Base-by-base conservation (phyloP, 2,329 filamentous ascomycete genomes). In the Chaetomiaceae sp. region DNA sequence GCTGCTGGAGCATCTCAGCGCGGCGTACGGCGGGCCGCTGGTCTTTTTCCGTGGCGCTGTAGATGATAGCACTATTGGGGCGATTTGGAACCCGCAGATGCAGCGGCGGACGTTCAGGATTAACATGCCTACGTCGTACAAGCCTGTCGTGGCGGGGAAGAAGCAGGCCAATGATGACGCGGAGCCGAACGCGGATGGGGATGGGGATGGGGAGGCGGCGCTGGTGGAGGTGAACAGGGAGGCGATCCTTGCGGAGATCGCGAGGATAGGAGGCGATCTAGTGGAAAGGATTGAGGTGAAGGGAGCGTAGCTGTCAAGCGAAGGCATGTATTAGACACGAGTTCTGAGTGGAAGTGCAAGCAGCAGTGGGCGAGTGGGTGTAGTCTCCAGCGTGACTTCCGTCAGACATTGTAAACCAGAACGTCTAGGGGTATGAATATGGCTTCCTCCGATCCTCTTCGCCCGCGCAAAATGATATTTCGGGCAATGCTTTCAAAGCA, bases 1-100 rank as follows among this genome's bases (percentile, higher is more conserved):
- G 8, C 82, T 91, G 48, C 65, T 89, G 14, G 66, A 71, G 14
- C 86, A 93, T 58, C 69, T 97, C 11, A 71, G 79, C 52, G 68
- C 68, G 3, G 63, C 80, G 2, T 96, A 89, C 61, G 75, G 76
- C 3, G 76, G 82, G 29, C 77, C 79, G 3, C 69, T 95, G 27
- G 69, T 96, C 2, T 88, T 96, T 65, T 96, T 97, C 71, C 76
- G 82, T 53, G 83, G 88, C 26, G 72, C 72, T 1, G 70, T 73
- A 2, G 73, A 81, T 19, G 73, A 79, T 47, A 61, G 59, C 17
- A 62, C 79, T 7, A 72, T 85, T 12, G 74, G 74, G 2, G 76
- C 70, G 15, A 70, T 82, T 37, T 83, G 79, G 79, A 78, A 76
- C 45, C 76, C 76, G 2, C 70, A 70, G 52, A 55, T 78, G 49